Evolutionary conservation across 192 early-diverging fungal genomes (phyloP), one percentile per base, ranked within the genome.

Genomic region (Backusella circina): DNA sequence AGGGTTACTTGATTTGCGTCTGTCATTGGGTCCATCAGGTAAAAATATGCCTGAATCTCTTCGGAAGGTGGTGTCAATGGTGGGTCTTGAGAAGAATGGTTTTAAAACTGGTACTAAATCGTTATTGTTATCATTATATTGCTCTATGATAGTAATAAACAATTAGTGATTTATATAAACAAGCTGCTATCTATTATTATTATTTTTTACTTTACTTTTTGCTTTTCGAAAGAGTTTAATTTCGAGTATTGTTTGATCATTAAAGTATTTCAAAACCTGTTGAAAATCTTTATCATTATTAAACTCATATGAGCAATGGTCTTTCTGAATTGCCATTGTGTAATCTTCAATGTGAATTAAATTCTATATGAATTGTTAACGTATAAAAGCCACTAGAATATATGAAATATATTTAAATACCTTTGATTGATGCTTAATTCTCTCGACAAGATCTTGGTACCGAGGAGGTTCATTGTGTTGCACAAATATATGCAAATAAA

Each of bases 401-500:
- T 33, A 16, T 66, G 16, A 1, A n/a, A 12, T 28, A 38, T 5
- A 38, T 15, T 21, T 7, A 15, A 26, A 70, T 71, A 71, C 44
- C 31, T 51, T 71, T 31, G 44, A 71, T 15, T 71, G 30, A 12
- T 41, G 37, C 15, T 71, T 71, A 15, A 71, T 71, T 71, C 39
- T 71, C 10, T 71, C 70, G 2, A 71, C 13, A n/a, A 71, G 28
- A 21, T 71, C 70, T 16, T 39, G 28, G 31, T 50, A 71, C 32
- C 15, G 35, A 71, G 70, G 70, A 71, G 44, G 44, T 7, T 35
- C 23, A 7, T 47, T 39, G 30, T 71, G 70, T 50, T 47, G 70
- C 39, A 51, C 70, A 71, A 31, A 71, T 1, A 71, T 41, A 71
- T 71, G 70, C 28, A 71, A 41, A 47, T n/a, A 39, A 51, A 71